Conservation (phyloP, 1,284 basidiomycete species). For the Thecaphora frezii region DNA sequence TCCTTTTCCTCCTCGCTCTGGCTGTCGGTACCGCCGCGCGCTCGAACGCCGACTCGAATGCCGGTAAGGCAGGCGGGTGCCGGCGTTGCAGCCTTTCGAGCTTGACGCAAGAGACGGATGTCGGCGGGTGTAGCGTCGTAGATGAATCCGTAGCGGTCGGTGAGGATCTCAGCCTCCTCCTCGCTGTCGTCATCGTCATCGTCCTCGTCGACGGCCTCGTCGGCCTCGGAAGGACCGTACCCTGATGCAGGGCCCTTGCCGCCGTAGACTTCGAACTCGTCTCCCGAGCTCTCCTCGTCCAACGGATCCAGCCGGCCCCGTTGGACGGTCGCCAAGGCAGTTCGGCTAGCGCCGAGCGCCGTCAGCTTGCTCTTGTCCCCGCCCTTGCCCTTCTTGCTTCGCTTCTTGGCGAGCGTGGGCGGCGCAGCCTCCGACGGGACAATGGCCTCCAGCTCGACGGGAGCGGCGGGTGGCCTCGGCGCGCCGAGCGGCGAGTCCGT, state of each 20-base stretch:
- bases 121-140: constrained; percentile 77
- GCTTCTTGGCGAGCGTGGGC: constrained; percentile 64
- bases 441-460: constrained; percentile 87
- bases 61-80: constrained; percentile 82
- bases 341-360: constrained; percentile 40
- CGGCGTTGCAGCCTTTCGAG: constrained; percentile 71
- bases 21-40: constrained; percentile 46
- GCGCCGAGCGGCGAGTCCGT: constrained; percentile 4
- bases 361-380: constrained; percentile 10
- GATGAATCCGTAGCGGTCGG: constrained; percentile 95
- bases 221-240: constrained; percentile 10
- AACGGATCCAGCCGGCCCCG: constrained; percentile 25
- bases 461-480: constrained; percentile 61
- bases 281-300: constrained; percentile 47
- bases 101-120: constrained; percentile 72
- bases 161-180: constrained; percentile 68
- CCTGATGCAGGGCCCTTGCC: constrained; percentile 54
- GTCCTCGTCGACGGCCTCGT: constrained; percentile 1
- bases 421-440: constrained; percentile 81
- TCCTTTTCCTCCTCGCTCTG: constrained; percentile 39
- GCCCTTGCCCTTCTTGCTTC: constrained; percentile 20
- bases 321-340: neutral
- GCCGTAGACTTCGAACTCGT: constrained; percentile 55
- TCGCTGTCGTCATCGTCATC: constrained; percentile 27
- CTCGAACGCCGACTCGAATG: constrained; percentile 69